Conservation (phyloP, 2,329 filamentous ascomycete species). For the Ceratocystis harringtonii region DNA sequence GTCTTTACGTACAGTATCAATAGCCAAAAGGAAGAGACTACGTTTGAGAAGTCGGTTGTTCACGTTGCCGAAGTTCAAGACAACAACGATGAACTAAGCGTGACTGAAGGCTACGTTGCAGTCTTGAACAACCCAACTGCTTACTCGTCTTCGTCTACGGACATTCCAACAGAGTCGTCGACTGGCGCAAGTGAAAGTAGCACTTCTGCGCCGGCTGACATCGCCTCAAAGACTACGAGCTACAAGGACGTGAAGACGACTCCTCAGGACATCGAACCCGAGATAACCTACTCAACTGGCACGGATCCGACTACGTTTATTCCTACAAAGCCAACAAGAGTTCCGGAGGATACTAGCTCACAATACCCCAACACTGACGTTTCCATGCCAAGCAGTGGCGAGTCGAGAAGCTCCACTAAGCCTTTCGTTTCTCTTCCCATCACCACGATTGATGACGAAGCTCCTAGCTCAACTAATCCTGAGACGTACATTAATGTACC, state of each 20-base stretch:
- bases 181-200: neutral
- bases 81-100: neutral
- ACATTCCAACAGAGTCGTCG: neutral
- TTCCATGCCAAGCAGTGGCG: neutral
- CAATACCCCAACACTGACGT: neutral
- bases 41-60: neutral
- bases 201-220: neutral
- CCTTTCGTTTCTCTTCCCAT: neutral
- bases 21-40: conserved; percentile 3
- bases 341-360: neutral
- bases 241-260: neutral
- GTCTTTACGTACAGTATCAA: conserved; percentile 3
- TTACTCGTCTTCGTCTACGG: neutral
- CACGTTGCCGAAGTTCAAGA: neutral
- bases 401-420: neutral
- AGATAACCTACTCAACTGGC: conserved; percentile 17
- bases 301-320: conserved; percentile 21
- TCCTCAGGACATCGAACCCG: neutral
- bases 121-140: neutral
- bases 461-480: neutral
- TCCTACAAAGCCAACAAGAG: neutral
- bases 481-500: neutral
- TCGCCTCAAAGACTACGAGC: neutral
- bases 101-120: neutral
- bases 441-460: neutral